Evolutionary conservation across 2,329 filamentous ascomycete species (phyloP).

Genomic region (Davidsoniella virescens): DNA sequence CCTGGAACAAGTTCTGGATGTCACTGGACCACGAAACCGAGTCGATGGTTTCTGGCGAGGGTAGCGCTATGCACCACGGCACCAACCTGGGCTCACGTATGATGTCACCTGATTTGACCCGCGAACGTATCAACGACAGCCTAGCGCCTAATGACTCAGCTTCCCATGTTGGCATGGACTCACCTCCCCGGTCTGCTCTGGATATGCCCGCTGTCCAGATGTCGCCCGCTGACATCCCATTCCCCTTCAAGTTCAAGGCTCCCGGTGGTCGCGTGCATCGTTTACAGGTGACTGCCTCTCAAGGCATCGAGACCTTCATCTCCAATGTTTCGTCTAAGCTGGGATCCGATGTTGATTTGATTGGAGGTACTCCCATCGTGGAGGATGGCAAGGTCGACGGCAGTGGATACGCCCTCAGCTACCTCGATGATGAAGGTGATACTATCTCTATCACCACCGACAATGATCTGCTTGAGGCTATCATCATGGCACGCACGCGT

Average conservation of each 20-base stretch:
- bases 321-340: constrained; percentile 67
- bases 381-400: constrained; percentile 64
- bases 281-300: constrained; percentile 64
- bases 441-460: constrained; percentile 94
- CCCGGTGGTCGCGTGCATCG: constrained; percentile 88
- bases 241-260: constrained; percentile 98
- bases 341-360: constrained; percentile 61
- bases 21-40: constrained; percentile 90
- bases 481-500: constrained; percentile 62
- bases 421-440: constrained; percentile 92
- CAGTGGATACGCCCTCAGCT: constrained; percentile 80
- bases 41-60: constrained; percentile 87
- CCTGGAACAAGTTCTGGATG: constrained; percentile 99
- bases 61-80: constrained; percentile 42
- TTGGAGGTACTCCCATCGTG: constrained; percentile 65
- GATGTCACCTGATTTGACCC: constrained; percentile 62
- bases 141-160: constrained; percentile 88
- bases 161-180: constrained; percentile 74
- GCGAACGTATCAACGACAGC: constrained; percentile 61
- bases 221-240: constrained; percentile 55
- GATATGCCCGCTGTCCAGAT: constrained; percentile 31
- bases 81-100: constrained; percentile 51
- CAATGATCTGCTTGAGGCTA: constrained; percentile 79
- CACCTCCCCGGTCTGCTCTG: constrained; percentile 45
- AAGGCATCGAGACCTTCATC: constrained; percentile 69